phyloP scores from a whole-genome alignment of 495 filamentous ascomycete genomes.

The Penicillium pulvis region DNA sequence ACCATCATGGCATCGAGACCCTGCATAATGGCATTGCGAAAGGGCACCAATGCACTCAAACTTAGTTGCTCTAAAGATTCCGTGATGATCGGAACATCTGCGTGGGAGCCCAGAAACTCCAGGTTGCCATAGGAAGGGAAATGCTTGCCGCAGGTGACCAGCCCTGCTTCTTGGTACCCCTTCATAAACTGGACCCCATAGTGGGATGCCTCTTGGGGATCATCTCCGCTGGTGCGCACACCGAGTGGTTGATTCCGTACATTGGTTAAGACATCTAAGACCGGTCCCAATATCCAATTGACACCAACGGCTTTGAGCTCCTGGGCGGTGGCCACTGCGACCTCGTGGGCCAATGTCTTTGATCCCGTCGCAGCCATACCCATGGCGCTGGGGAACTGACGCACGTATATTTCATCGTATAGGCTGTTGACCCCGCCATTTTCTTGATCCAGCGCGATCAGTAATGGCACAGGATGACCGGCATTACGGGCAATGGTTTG shows the following conservation, averaged over 20 bases:
- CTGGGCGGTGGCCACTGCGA: slow-evolving; percentile 84
- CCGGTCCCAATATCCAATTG: slow-evolving; percentile 88
- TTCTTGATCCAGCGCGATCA: slow-evolving; percentile 88
- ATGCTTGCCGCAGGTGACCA: slow-evolving; percentile 87
- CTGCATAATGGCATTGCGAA: slow-evolving; percentile 79
- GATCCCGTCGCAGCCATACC: slow-evolving; percentile 84
- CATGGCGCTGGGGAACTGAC: slow-evolving; percentile 91
- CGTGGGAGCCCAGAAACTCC: slow-evolving; percentile 82
- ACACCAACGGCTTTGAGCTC: slow-evolving; percentile 85
- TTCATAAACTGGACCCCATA: slow-evolving; percentile 87
- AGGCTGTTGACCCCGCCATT: slow-evolving; percentile 95
- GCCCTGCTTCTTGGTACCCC: slow-evolving; percentile 82
- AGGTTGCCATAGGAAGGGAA: slow-evolving; percentile 92
- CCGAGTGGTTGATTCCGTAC: slow-evolving; percentile 83
- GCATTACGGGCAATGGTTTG: slow-evolving; percentile 86
- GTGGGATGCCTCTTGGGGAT: slow-evolving; percentile 85
- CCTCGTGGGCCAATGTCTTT: slow-evolving; percentile 72
- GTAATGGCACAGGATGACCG: slow-evolving; percentile 78
- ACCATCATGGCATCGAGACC: slow-evolving; percentile 93
- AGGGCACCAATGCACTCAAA: slow-evolving; percentile 79
- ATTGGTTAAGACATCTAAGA: slow-evolving; percentile 88
- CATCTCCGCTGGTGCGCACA: slow-evolving; percentile 79
- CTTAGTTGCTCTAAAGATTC: slow-evolving; percentile 87
- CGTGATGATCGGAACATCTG: slow-evolving; percentile 89
- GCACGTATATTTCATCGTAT: slow-evolving; percentile 87